These are phyloP conservation scores for Zygosaccharomyces bisporus DNA, from an alignment of 805 yeast species.

Conservation along the genomic window DNA sequence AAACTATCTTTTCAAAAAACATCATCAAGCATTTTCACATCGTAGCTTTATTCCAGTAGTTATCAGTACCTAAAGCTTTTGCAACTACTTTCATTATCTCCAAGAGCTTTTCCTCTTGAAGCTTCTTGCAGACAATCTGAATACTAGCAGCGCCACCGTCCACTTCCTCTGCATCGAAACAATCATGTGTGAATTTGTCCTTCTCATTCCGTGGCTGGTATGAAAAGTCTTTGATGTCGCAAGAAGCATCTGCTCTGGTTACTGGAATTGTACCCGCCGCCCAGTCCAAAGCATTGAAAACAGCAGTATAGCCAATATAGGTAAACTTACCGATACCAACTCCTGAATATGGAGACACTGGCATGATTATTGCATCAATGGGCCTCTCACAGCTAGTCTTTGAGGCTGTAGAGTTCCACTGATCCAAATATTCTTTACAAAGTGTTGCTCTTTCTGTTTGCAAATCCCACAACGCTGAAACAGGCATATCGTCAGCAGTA, in stretches of 20 bases:
- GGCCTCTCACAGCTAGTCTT: constrained; percentile 39
- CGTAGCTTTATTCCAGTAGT: constrained; percentile 18
- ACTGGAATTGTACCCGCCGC: constrained; percentile 58
- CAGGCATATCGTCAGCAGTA: constrained; percentile 36
- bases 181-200: constrained; percentile 43
- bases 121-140: constrained; percentile 59
- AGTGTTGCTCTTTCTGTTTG: constrained; percentile 41
- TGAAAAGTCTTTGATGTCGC: constrained; percentile 36
- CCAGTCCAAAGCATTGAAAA: constrained; percentile 53
- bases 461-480: constrained; percentile 42
- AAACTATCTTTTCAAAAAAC: too few relatives aligned
- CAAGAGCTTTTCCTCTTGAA: constrained; percentile 59
- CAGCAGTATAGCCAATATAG: constrained; percentile 51
- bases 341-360: constrained; percentile 47
- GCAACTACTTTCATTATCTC: constrained; percentile 43
- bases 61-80: constrained; percentile 25
- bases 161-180: constrained; percentile 50
- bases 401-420: constrained; percentile 40
- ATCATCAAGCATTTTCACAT: background rate
- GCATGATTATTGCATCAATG: constrained; percentile 48
- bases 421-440: constrained; percentile 40
- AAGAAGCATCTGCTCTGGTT: constrained; percentile 45
- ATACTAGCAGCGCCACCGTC: constrained; percentile 61
- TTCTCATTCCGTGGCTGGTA: constrained; percentile 38
- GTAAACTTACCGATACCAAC: constrained; percentile 35